Percentiles rank a stretch among this genome's conserved stretches.
Conservation (phyloP, 23 red algal genomes). For the Cyanidioschyzon merolae region DNA sequence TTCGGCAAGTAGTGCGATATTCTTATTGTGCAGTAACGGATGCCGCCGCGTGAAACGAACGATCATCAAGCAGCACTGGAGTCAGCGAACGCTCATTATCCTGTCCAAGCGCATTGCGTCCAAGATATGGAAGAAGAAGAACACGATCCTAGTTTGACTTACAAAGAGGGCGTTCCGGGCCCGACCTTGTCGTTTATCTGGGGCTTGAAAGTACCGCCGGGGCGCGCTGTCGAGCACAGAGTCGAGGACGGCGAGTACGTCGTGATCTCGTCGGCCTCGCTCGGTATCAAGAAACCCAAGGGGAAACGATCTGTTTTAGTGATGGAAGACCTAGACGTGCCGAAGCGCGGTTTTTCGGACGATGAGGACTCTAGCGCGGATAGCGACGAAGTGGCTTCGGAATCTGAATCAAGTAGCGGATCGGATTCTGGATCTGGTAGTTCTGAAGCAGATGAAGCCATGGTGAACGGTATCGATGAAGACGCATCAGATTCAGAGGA, state of each 20-base stretch:
- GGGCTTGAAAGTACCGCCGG: not conserved
- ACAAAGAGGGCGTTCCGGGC: not conserved
- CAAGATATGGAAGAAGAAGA: constrained; percentile 6
- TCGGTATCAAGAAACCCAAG: not conserved
- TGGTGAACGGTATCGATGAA: not conserved
- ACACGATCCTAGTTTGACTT: not conserved
- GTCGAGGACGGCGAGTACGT: not conserved
- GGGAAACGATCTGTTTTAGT: not conserved
- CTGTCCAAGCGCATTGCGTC: not conserved
- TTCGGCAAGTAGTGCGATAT: too few relatives aligned
- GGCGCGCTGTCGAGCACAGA: not conserved
- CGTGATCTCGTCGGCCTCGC: not conserved
- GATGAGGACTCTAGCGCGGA: not conserved
- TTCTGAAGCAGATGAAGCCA: not conserved
- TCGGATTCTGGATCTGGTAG: not conserved
- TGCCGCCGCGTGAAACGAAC: too few relatives aligned
- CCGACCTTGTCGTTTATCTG: not conserved
- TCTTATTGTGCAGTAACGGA: too few relatives aligned
- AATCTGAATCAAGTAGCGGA: not conserved
- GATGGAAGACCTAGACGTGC: not conserved
- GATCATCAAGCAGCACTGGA: too few relatives aligned
- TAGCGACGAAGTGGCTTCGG: not conserved
- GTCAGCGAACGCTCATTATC: not conserved
- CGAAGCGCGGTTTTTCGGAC: not conserved
- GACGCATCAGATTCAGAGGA: not conserved